Evolutionary conservation across 805 yeast species (phyloP).

Genomic region (Nakazawaea sp.): DNA sequence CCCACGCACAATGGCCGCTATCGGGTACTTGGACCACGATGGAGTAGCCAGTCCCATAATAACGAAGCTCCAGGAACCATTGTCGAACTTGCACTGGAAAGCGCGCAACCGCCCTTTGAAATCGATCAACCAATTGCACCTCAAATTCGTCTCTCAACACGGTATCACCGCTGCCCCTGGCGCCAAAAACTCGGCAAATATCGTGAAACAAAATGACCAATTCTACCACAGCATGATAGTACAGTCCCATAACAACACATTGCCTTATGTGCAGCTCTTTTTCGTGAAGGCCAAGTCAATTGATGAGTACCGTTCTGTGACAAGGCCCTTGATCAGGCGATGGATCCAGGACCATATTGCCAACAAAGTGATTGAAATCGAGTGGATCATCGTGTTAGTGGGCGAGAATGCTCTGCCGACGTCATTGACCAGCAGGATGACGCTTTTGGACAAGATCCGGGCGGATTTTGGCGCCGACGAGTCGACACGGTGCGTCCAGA

Average conservation of each 20-base stretch:
- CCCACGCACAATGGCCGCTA: constrained; percentile 12
- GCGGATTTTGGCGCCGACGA: constrained; percentile 19
- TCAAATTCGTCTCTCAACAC: constrained; percentile 51
- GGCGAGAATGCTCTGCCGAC: no score
- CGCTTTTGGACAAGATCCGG: constrained; percentile 17
- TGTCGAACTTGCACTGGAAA: constrained; percentile 70
- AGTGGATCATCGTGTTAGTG: constrained; percentile 56
- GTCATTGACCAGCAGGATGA: constrained; percentile 18
- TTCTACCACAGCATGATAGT: constrained; percentile 10
- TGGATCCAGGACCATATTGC: constrained; percentile 55
- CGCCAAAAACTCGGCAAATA: constrained; percentile 5
- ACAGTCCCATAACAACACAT: constrained; percentile 12
- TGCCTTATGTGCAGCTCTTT: constrained; percentile 60
- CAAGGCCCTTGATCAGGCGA: constrained; percentile 73
- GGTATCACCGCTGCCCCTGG: constrained; percentile 26
- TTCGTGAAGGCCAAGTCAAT: constrained; percentile 53
- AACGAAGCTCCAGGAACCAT: constrained; percentile 37
- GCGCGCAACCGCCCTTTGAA: constrained; percentile 45
- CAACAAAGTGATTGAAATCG: constrained; percentile 37
- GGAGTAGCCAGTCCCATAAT: constrained; percentile 41
- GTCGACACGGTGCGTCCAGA: neutral
- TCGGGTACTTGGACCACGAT: constrained; percentile 76
- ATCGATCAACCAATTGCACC: constrained; percentile 54
- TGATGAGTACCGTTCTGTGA: constrained; percentile 73
- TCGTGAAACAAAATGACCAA: constrained; percentile 11